Conservation (phyloP, 352 stramenopile genomes). For the Phytophthora gonapodyides region DNA sequence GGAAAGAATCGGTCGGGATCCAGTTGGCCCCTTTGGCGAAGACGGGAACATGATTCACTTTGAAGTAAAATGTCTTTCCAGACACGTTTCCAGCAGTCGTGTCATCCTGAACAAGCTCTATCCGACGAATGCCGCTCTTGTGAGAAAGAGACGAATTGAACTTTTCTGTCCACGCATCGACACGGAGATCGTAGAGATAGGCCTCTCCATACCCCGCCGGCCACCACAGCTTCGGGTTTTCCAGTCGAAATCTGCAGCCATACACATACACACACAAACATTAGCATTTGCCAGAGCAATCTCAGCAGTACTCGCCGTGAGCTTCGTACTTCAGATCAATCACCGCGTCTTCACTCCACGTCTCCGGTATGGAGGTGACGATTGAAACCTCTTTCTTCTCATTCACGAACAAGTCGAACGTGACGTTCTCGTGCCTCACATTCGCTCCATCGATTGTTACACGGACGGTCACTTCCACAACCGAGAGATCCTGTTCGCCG, state of each 20-base stretch:
- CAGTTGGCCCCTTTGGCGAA: slow-evolving; percentile 85
- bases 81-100: slow-evolving; percentile 46
- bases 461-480: slow-evolving; percentile 46
- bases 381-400: slow-evolving; percentile 29
- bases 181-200: slow-evolving; percentile 62
- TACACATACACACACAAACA: slow-evolving; percentile 4
- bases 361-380: slow-evolving; percentile 21
- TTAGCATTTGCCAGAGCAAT: not conserved
- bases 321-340: slow-evolving; percentile 45
- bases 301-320: not conserved
- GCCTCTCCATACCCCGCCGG: slow-evolving; percentile 60
- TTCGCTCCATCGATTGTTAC: slow-evolving; percentile 40
- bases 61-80: slow-evolving; percentile 78
- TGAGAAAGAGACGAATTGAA: slow-evolving; percentile 48
- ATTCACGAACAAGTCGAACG: slow-evolving; percentile 58
- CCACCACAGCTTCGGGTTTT: slow-evolving; percentile 75
- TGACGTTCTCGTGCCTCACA: slow-evolving; percentile 39
- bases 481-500: slow-evolving; percentile 36
- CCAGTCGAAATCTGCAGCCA: slow-evolving; percentile 41
- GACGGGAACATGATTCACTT: slow-evolving; percentile 64
- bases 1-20: slow-evolving; percentile 81
- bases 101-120: slow-evolving; percentile 66
- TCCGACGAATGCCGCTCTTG: slow-evolving; percentile 55
- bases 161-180: slow-evolving; percentile 38
- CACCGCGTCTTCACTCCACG: slow-evolving; percentile 21